Evolutionary conservation across 2,329 filamentous ascomycete species (phyloP).

Genomic region (Pezicula radicicola): DNA sequence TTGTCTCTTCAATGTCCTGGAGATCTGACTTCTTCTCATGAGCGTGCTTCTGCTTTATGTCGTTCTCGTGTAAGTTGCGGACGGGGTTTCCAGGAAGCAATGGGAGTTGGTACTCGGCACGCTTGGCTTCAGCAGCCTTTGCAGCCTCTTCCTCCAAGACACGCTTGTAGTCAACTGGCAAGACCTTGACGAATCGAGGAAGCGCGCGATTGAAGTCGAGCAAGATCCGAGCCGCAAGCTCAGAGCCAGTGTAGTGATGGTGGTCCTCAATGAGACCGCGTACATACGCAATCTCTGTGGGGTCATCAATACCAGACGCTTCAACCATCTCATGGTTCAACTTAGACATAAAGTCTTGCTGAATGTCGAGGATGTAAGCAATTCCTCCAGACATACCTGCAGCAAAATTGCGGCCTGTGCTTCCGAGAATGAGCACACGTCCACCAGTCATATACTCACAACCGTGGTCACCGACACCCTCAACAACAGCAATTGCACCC

Average conservation of each 20-base stretch:
- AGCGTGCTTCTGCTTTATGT: constrained; percentile 57
- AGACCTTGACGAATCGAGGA: constrained; percentile 86
- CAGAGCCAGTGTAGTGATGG: constrained; percentile 95
- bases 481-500: constrained; percentile 91
- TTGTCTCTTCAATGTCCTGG: constrained; percentile 86
- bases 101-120: constrained; percentile 77
- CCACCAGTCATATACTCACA: constrained; percentile 99
- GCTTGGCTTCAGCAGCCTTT: constrained; percentile 82
- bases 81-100: constrained; percentile 66
- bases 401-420: constrained; percentile 93
- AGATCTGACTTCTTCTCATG: constrained; percentile 65
- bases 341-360: constrained; percentile 86
- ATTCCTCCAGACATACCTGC: constrained; percentile 99
- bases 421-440: constrained; percentile 80
- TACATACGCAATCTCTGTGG: constrained; percentile 83
- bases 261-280: constrained; percentile 93
- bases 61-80: constrained; percentile 47
- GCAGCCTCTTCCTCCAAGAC: constrained; percentile 82
- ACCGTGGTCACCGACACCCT: constrained; percentile 93
- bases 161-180: constrained; percentile 95
- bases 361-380: constrained; percentile 87
- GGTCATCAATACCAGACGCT: constrained; percentile 78
- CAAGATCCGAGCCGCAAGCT: constrained; percentile 86
- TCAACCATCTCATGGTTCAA: constrained; percentile 98
- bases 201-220: constrained; percentile 94